A percentile compares a stretch with the other conserved stretches of the same genome.
Evolutionary conservation across 768 basidiomycete genomes (phyloP).

Genomic region (Melanogaster broomeanus): DNA sequence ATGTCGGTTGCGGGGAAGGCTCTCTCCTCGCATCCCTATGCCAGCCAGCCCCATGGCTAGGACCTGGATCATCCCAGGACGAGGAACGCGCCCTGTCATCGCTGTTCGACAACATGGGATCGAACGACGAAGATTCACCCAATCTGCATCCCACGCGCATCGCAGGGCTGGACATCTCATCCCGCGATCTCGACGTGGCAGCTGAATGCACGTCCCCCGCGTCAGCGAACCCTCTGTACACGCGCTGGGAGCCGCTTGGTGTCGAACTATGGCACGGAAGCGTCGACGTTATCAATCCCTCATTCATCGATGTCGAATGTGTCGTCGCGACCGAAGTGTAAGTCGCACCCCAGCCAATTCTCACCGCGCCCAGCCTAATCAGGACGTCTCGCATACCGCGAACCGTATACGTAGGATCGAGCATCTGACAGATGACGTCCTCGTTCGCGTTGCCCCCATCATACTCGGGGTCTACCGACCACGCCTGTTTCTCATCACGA

Average conservation of each 20-base stretch:
- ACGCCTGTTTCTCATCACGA: slow-evolving; percentile 72
- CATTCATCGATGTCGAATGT: slow-evolving; percentile 65
- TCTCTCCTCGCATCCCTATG: slow-evolving; percentile 67
- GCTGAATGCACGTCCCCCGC: slow-evolving; percentile 48
- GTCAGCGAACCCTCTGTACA: slow-evolving; percentile 29
- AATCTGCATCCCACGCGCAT: slow-evolving; percentile 60
- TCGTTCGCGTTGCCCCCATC: slow-evolving; percentile 65
- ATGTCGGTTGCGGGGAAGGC: slow-evolving; percentile 86
- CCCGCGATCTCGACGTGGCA: slow-evolving; percentile 55
- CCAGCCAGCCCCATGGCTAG: slow-evolving; percentile 74
- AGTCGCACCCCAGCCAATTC: slow-evolving; percentile 27
- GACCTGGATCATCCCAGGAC: slow-evolving; percentile 27
- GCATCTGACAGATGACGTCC: slow-evolving; percentile 61
- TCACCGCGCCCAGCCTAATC: slow-evolving; percentile 3
- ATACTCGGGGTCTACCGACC: slow-evolving; percentile 82
- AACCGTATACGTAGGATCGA: slow-evolving; percentile 59
- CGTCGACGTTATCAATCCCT: slow-evolving; percentile 64
- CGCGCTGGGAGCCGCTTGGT: slow-evolving; percentile 69
- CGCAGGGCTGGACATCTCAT: slow-evolving; percentile 70
- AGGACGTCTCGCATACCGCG: neutral
- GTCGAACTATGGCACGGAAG: slow-evolving; percentile 77
- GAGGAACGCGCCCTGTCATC: slow-evolving; percentile 20
- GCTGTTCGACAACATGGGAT: slow-evolving; percentile 21
- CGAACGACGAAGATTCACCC: slow-evolving; percentile 42
- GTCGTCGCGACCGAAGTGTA: slow-evolving; percentile 85